Conservation (phyloP, 2,329 filamentous ascomycete species). For the Botrytis pseudocinerea region DNA sequence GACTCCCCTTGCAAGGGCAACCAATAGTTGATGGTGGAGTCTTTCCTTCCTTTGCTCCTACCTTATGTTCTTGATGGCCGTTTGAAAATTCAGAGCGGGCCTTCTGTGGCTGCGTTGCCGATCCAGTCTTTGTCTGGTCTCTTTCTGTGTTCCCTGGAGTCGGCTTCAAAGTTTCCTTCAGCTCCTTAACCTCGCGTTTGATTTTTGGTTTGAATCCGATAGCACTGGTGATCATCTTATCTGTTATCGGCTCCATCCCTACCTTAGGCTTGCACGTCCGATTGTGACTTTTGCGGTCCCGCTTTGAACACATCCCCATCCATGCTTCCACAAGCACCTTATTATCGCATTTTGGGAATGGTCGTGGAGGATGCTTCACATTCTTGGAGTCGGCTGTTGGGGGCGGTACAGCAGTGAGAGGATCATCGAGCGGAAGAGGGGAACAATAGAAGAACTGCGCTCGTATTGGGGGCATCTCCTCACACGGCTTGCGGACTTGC, state of each 20-base stretch:
- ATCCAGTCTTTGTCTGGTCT: background rate
- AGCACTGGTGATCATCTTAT: background rate
- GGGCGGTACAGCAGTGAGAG: constrained; percentile 66
- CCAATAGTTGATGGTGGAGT: background rate
- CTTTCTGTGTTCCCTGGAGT: background rate
- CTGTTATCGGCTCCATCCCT: constrained; percentile 2
- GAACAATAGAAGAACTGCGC: constrained; percentile 87
- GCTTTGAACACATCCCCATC: constrained; percentile 57
- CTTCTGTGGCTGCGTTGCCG: background rate
- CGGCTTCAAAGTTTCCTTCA: background rate
- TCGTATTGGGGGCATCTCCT: constrained; percentile 58
- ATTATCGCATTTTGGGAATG: constrained; percentile 79
- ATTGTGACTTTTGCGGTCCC: constrained; percentile 51
- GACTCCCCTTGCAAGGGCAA: constrained; percentile 21
- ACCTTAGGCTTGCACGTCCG: constrained; percentile 28
- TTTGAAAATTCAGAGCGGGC: background rate
- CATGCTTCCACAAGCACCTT: constrained; percentile 77
- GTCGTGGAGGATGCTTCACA: constrained; percentile 64
- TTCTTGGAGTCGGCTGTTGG: constrained; percentile 52
- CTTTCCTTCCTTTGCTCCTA: constrained; percentile 1
- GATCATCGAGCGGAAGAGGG: constrained; percentile 80
- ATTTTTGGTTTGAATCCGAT: background rate
- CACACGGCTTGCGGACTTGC: constrained; percentile 34
- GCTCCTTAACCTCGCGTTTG: background rate
- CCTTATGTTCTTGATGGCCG: background rate